Base-by-base conservation (phyloP, 169 alveolate genomes). In the Plasmodium knowlesi region DNA sequence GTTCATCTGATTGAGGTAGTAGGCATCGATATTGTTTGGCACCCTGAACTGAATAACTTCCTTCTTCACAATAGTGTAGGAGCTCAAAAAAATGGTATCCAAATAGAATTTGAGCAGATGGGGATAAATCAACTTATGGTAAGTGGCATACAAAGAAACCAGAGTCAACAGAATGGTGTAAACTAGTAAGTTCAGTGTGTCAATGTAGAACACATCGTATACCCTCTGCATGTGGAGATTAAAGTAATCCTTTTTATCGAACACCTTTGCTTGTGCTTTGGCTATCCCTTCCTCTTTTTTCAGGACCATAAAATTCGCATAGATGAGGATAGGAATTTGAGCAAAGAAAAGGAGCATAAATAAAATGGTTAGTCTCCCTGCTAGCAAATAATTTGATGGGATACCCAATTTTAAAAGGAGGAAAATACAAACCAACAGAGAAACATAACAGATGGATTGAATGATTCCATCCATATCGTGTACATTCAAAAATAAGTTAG, bases 31-130 rank as follows among this genome's bases (percentile, higher is more conserved):
- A 78, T 89, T 89, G 37, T 89, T 89, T 14, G 94, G 94, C 9
- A 89, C 94, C 53, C 94, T 79, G 50, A 89, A 89, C 50, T 89
- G 81, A n/a, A 89, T 89, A 4, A 89, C 72, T 89, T 89, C 94
- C 30, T 89, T 89, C 67, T 89, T 89, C 1, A 89, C 70, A 0
- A 89, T 89, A 2, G 94, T 54, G 50, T 89, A 89, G 3, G 94
- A 89, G 46, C 54, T 79, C 25, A 89, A 61, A 22, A 89, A 89
- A 89, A 89, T 39, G 0, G 46, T 54, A 14, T 89, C 94, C 50
- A 89, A 37, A 57, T 89, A 89, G 8, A 89, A 89, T 89, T 89
- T 89, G 16, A 89, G 28, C 22, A 89, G 22, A 79, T 89, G 94
- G 12, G 94, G 94, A 39, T 89, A 89, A 61, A 89, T 89, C 50